phyloP scores from a whole-genome alignment of 148 eudicot species.

The Vaccinium macrocarpon region DNA sequence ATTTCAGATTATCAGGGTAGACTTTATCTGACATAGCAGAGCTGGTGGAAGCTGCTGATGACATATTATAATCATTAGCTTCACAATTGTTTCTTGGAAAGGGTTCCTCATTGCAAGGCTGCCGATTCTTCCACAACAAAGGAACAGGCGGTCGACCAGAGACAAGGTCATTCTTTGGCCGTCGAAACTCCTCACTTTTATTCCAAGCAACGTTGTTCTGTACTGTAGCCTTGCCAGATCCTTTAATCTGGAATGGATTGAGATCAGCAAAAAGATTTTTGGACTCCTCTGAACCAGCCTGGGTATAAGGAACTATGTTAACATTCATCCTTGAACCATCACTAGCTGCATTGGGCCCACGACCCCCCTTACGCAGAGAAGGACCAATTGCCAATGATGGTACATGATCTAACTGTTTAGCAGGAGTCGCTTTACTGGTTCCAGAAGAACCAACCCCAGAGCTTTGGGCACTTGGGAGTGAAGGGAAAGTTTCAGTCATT shows the following conservation, averaged over 20 bases:
- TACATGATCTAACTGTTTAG: slow-evolving; percentile 53
- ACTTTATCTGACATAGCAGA: slow-evolving; percentile 35
- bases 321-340: slow-evolving; percentile 84
- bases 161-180: slow-evolving; percentile 50
- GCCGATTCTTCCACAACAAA: slow-evolving; percentile 75
- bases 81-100: slow-evolving; percentile 38
- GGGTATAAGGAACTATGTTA: slow-evolving; percentile 74
- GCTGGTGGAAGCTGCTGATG: slow-evolving; percentile 50
- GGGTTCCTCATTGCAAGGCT: slow-evolving; percentile 59
- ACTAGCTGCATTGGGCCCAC: slow-evolving; percentile 68
- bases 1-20: slow-evolving; percentile 28
- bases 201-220: slow-evolving; percentile 49
- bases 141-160: slow-evolving; percentile 67
- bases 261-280: slow-evolving; percentile 90
- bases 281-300: slow-evolving; percentile 56
- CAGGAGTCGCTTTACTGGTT: slow-evolving; percentile 36
- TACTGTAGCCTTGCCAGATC: slow-evolving; percentile 53
- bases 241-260: slow-evolving; percentile 81
- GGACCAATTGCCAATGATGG: slow-evolving; percentile 65
- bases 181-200: slow-evolving; percentile 51
- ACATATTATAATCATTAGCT: slow-evolving; percentile 32
- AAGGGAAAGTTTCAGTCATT: slow-evolving; percentile 41
- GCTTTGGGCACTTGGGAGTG: slow-evolving; percentile 35
- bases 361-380: slow-evolving; percentile 74
- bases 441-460: slow-evolving; percentile 61